These are phyloP conservation scores for Malus hybrid DNA, from an alignment of 331 rosid genomes.

Conservation along the genomic window DNA sequence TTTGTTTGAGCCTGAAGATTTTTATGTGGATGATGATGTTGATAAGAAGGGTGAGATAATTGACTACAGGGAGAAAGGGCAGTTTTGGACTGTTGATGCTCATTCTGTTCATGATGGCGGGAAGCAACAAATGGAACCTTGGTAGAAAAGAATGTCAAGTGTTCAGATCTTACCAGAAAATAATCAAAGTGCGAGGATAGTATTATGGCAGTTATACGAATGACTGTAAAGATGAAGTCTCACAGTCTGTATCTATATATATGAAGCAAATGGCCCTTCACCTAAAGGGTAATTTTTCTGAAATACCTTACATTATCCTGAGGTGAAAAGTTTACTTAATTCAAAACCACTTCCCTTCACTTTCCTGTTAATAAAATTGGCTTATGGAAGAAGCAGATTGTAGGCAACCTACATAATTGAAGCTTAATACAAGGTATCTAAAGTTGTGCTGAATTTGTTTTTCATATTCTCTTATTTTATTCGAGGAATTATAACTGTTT, in stretches of 20 bases:
- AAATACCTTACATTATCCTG: neutral
- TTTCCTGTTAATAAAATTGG: no score
- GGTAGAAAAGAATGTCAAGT: constrained; percentile 41
- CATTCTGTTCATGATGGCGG: constrained; percentile 18
- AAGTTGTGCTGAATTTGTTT: no score
- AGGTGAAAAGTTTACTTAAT: neutral
- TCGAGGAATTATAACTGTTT: no score
- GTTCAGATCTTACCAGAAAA: neutral
- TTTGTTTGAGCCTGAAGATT: constrained; percentile 41
- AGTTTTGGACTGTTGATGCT: constrained; percentile 49
- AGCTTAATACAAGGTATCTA: no score
- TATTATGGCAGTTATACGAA: neutral
- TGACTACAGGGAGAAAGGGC: constrained; percentile 30
- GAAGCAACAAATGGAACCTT: constrained; percentile 44
- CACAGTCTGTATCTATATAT: neutral
- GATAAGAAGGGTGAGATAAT: constrained; percentile 22
- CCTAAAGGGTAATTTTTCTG: neutral
- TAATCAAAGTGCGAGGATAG: neutral
- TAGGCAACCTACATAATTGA: no score
- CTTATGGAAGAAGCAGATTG: no score
- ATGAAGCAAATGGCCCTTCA: neutral
- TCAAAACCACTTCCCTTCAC: neutral
- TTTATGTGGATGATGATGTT: constrained; percentile 28
- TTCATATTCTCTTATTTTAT: no score
- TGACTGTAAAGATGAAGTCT: neutral